Percentiles rank a stretch among this genome's conserved stretches.
phyloP scores from a whole-genome alignment of 2,329 filamentous ascomycete species.

The Erysiphe pulchra region DNA sequence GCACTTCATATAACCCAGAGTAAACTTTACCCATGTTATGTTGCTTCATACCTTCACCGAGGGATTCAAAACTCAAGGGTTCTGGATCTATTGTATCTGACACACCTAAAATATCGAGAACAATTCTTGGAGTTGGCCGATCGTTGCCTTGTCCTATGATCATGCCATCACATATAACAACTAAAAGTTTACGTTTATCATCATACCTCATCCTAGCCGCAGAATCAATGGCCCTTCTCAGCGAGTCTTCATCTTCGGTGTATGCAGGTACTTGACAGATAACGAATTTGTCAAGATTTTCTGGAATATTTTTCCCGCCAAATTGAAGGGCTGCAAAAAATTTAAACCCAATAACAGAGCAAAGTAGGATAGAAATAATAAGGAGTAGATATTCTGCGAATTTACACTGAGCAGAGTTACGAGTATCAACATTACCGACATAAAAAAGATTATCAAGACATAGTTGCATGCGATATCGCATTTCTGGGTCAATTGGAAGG shows the following conservation, averaged over 20 bases:
- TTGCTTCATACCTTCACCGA: slow-evolving; percentile 88
- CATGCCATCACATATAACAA: slow-evolving; percentile 93
- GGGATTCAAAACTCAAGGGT: slow-evolving; percentile 82
- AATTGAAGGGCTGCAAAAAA: slow-evolving; percentile 94
- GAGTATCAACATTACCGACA: slow-evolving; percentile 71
- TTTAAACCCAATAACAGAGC: slow-evolving; percentile 72
- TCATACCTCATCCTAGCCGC: slow-evolving; percentile 89
- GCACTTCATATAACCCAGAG: slow-evolving; percentile 89
- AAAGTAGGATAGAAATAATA: slow-evolving; percentile 57
- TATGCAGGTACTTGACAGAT: slow-evolving; percentile 96
- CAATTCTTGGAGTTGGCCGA: slow-evolving; percentile 78
- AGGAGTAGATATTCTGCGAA: slow-evolving; percentile 81
- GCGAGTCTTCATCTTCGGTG: slow-evolving; percentile 91
- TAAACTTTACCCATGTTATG: slow-evolving; percentile 99
- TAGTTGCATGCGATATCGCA: slow-evolving; percentile 43
- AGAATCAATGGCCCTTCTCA: slow-evolving; percentile 91
- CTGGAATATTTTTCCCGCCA: slow-evolving; percentile 66
- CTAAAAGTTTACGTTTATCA: slow-evolving; percentile 86
- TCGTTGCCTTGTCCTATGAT: slow-evolving; percentile 98
- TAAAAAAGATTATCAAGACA: slow-evolving; percentile 93
- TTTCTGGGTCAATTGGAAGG: slow-evolving; percentile 28
- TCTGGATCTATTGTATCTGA: slow-evolving; percentile 85
- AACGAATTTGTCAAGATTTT: slow-evolving; percentile 94
- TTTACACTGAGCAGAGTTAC: slow-evolving; percentile 60
- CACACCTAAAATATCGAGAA: slow-evolving; percentile 89